Conservation (phyloP, 164 flowering plant species). For the Hamamelis virginiana region DNA sequence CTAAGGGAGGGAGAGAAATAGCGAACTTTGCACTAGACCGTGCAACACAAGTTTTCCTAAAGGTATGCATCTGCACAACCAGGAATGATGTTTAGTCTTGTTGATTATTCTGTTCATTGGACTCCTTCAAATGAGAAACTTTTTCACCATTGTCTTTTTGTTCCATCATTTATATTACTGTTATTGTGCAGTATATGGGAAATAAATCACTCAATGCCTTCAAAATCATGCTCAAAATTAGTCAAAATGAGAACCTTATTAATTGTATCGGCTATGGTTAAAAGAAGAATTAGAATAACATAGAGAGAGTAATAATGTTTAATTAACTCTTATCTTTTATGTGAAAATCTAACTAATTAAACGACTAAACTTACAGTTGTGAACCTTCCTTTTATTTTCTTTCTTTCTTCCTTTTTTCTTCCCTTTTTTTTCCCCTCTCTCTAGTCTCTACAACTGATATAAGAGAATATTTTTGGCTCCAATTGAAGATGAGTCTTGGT, state of each 20-base stretch:
- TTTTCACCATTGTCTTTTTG: background rate
- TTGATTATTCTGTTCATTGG: background rate
- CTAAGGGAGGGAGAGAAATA: constrained; percentile 82
- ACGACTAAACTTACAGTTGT: no score
- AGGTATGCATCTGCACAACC: constrained; percentile 42
- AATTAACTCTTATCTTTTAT: no score
- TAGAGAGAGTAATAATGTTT: no score
- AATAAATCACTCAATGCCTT: background rate
- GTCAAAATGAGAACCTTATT: background rate
- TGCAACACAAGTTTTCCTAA: constrained; percentile 63
- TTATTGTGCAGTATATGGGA: background rate
- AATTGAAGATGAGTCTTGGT: background rate
- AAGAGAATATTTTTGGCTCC: background rate
- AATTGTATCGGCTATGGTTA: background rate
- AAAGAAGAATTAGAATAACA: background rate
- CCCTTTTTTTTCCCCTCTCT: no score
- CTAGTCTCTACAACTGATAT: no score
- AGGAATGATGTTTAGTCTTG: background rate
- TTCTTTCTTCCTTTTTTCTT: no score
- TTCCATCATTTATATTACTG: background rate
- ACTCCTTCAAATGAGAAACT: background rate
- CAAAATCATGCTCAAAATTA: background rate
- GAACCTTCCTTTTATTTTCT: no score
- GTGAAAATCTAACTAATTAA: no score
- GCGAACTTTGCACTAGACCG: constrained; percentile 73